These are phyloP conservation scores for Austropuccinia psidii DNA, from an alignment of 1,284 basidiomycete genomes.

Conservation along the genomic window DNA sequence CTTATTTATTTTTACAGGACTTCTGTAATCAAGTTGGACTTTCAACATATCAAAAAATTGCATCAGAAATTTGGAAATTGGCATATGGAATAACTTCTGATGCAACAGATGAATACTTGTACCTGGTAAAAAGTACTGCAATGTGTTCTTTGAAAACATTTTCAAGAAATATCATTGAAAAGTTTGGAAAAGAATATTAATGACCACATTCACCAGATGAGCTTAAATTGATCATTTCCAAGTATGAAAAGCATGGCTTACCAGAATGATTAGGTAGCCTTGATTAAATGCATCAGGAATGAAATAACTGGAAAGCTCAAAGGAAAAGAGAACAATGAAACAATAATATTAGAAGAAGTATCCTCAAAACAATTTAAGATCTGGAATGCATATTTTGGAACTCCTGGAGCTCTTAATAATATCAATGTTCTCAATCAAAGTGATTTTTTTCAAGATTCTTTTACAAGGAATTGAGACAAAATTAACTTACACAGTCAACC, in stretches of 20 bases:
- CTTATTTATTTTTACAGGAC: too few relatives aligned
- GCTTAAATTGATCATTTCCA: not conserved
- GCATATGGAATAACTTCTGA: too few relatives aligned
- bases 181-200: too few relatives aligned
- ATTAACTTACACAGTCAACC: not conserved
- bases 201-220: not conserved
- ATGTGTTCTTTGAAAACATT: too few relatives aligned
- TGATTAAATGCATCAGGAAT: not conserved
- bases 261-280: not conserved
- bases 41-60: too few relatives aligned
- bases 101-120: too few relatives aligned
- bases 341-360: not conserved
- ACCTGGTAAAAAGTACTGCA: too few relatives aligned
- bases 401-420: not conserved
- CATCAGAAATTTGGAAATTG: too few relatives aligned
- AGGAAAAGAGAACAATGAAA: not conserved
- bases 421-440: not conserved
- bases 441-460: too few relatives aligned
- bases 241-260: not conserved
- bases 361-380: not conserved
- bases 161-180: too few relatives aligned
- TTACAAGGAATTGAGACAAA: not conserved
- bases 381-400: conserved; percentile 1
- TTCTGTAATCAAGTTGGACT: too few relatives aligned
- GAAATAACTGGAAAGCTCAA: conserved; percentile 3